A percentile compares a stretch with the other conserved stretches of the same genome.
phyloP scores from a whole-genome alignment of 169 alveolate species.

The Plasmodium vinckei region DNA sequence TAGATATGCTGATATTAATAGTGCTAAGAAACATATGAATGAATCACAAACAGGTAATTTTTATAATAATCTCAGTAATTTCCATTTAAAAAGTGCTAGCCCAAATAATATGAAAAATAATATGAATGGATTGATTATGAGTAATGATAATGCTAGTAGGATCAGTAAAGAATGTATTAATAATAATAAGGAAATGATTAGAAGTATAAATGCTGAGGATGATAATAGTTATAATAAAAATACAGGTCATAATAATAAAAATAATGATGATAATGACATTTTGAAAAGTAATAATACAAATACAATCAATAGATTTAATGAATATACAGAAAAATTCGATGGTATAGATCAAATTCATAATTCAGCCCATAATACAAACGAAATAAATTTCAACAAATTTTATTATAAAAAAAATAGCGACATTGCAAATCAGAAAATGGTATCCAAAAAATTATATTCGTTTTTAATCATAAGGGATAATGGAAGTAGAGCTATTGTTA shows the following conservation, averaged over 20 bases:
- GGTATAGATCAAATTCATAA: slow-evolving; percentile 11
- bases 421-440: slow-evolving; percentile 31
- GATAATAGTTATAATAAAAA: neutral
- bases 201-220: neutral
- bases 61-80: neutral
- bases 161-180: neutral
- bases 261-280: no score
- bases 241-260: neutral
- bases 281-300: no score
- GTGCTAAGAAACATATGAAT: neutral
- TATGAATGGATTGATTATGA: no score
- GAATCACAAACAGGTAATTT: no score
- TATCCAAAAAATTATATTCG: slow-evolving; percentile 50
- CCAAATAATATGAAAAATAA: no score
- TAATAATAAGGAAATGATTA: neutral
- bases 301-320: no score
- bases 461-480: slow-evolving; percentile 71
- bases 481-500: slow-evolving; percentile 75
- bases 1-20: neutral
- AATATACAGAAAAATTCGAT: neutral
- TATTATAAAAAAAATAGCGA: slow-evolving; percentile 26
- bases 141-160: neutral
- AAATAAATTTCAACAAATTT: slow-evolving; percentile 5
- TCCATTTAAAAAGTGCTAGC: no score
- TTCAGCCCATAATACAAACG: neutral